Base-by-base conservation (phyloP, 371 early-diverging fungal species). In the Mortierella sp. region DNA sequence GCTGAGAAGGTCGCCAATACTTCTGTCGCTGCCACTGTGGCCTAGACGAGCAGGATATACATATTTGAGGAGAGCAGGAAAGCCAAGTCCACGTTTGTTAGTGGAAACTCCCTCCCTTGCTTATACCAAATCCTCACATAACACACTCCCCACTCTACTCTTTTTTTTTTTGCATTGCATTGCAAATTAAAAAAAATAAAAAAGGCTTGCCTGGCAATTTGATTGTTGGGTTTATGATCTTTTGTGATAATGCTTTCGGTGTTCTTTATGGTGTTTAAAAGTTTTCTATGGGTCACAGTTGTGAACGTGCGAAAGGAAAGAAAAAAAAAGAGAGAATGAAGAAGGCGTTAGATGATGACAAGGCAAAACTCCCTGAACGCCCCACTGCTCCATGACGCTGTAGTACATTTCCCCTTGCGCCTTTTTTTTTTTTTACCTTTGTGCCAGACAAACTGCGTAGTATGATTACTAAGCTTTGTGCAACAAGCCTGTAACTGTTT, bases 401-500 rank as follows among this genome's bases (percentile, higher is more conserved):
- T 46, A 46, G 48, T 46, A 11, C 48, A 46, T 46, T 46, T 46
- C 48, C 11, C 46, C 46, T 46, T 46, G 48, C 14, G 48, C 48
- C 48, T 51, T 1, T 21, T 51, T 35, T 35, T 35, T 32, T 32
- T 32, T 35, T 35, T 81, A 73, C 77, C 82, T 71, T 82, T 82
- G 41, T 82, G 72, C 83, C 83, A 82, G 49, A 78, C 49, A 43
- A 78, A 82, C 68, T 78, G 75, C 6, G 82, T 77, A 5, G n/a
- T 56, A 21, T 74, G 77, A 24, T 43, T n/a, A 49, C 76, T 85
- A 56, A 80, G 84, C 70, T 82, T 79, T 44, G 84, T 82, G 44
- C 88, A 88, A 65, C 84, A 77, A 7, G 80, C 77, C 41, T 82
- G 88, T 8, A 88, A 74, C 48, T 75, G 75, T 11, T 88, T 83